These are phyloP conservation scores for Aspergillus pseudonomiae DNA, from an alignment of 2,329 filamentous ascomycete genomes.

Conservation along the genomic window DNA sequence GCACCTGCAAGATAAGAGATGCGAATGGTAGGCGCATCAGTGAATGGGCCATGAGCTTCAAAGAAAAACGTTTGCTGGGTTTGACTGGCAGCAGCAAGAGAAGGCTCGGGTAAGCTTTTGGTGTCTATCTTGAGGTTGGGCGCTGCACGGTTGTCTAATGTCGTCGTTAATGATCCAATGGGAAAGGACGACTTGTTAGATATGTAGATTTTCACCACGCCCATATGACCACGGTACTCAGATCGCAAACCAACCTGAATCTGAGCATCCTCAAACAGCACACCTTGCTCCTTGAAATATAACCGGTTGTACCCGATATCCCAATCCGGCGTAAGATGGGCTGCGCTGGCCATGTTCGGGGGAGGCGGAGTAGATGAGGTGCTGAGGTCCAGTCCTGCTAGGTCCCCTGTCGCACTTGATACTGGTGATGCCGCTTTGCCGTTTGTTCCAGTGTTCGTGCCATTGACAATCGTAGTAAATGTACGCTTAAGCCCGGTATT, in stretches of 20 bases:
- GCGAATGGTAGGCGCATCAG: slow-evolving; percentile 81
- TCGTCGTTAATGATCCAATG: slow-evolving; percentile 91
- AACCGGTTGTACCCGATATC: slow-evolving; percentile 85
- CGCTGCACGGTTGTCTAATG: slow-evolving; percentile 71
- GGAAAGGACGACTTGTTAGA: slow-evolving; percentile 86
- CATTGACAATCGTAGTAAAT: slow-evolving; percentile 65
- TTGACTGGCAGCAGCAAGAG: slow-evolving; percentile 73
- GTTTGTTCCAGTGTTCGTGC: slow-evolving; percentile 37
- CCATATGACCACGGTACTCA: slow-evolving; percentile 93
- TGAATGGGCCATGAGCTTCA: slow-evolving; percentile 79
- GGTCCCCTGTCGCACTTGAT: slow-evolving; percentile 61
- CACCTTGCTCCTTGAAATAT: slow-evolving; percentile 76
- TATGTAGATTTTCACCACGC: slow-evolving; percentile 94
- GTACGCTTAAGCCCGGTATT: slow-evolving; percentile 82
- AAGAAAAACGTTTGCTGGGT: slow-evolving; percentile 95
- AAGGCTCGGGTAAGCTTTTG: slow-evolving; percentile 84
- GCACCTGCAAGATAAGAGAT: slow-evolving; percentile 94
- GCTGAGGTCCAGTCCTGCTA: slow-evolving; percentile 81
- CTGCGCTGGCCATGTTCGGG: slow-evolving; percentile 87
- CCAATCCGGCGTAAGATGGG: slow-evolving; percentile 93
- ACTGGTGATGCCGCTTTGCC: slow-evolving; percentile 38
- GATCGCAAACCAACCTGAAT: slow-evolving; percentile 89
- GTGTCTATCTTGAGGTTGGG: slow-evolving; percentile 79
- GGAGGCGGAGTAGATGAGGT: slow-evolving; percentile 59
- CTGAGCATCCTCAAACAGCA: slow-evolving; percentile 93